Conservation (phyloP, 805 yeast genomes). For the Dipodascus albidus region DNA sequence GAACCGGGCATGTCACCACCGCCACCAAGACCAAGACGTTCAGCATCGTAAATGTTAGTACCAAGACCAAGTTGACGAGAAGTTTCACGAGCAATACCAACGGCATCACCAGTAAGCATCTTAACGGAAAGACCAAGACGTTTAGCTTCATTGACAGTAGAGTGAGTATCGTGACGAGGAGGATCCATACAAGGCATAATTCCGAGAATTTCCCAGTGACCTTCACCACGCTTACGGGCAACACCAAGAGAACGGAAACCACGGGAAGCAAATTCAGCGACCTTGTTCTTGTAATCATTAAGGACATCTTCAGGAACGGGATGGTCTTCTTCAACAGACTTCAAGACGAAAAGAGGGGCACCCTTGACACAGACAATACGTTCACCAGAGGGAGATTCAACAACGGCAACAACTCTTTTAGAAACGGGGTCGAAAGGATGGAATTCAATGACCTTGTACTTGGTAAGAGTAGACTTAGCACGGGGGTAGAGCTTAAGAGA, state of each 20-base stretch:
- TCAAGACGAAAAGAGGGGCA: conserved; percentile 94
- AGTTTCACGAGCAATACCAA: conserved; percentile 97
- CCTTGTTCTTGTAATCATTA: conserved; percentile 93
- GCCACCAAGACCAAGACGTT: conserved; percentile 84
- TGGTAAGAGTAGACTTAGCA: conserved; percentile 84
- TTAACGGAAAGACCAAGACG: conserved; percentile 85
- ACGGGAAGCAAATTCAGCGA: conserved; percentile 94
- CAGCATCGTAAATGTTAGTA: conserved; percentile 93
- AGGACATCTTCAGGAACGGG: conserved; percentile 90
- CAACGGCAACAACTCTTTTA: conserved; percentile 90
- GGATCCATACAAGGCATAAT: conserved; percentile 99
- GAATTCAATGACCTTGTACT: conserved; percentile 91
- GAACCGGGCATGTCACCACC: conserved; percentile 56
- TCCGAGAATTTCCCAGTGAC: conserved; percentile 96
- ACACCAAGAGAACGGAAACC: conserved; percentile 98
- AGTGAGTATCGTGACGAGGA: conserved; percentile 96
- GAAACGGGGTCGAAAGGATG: conserved; percentile 97
- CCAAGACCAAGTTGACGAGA: conserved; percentile 96
- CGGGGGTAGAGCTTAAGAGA: conserved; percentile 80
- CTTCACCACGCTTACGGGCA: conserved; percentile 97
- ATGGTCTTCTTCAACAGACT: conserved; percentile 95
- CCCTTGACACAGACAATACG: conserved; percentile 93
- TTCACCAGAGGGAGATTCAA: conserved; percentile 94
- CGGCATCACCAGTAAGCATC: conserved; percentile 99
- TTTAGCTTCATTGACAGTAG: conserved; percentile 86